phyloP scores from a whole-genome alignment of 108 stramenopile species.

The Schizochytrium sp. region DNA sequence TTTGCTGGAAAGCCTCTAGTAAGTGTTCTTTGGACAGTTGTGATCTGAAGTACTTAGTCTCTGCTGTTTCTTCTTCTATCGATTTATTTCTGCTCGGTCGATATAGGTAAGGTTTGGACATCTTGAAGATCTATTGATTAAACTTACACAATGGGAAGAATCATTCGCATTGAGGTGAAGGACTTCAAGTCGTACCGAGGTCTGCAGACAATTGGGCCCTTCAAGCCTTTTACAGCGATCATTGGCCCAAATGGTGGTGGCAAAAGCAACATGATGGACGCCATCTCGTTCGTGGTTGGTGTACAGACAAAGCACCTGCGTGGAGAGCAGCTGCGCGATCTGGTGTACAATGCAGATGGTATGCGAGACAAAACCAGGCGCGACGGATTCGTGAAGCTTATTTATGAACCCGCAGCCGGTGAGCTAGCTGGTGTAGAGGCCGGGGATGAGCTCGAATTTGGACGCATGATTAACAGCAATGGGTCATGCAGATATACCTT shows the following conservation, averaged over 20 bases:
- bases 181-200: conserved; percentile 99
- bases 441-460: conserved; percentile 78
- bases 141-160: conserved; percentile 71
- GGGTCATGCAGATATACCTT: conserved; percentile 90
- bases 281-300: conserved; percentile 95
- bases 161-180: conserved; percentile 86
- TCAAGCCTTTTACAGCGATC: conserved; percentile 92
- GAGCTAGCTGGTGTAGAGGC: conserved; percentile 62
- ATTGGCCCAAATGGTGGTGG: conserved; percentile 95
- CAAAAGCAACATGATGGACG: conserved; percentile 83
- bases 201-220: conserved; percentile 90
- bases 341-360: conserved; percentile 76
- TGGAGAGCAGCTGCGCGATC: conserved; percentile 88
- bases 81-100: too few species aligned
- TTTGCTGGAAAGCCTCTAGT: too few species aligned
- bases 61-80: too few species aligned
- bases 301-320: conserved; percentile 94
- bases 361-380: conserved; percentile 62
- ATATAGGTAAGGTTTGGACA: too few species aligned
- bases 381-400: conserved; percentile 81
- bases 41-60: too few species aligned
- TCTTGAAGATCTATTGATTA: too few species aligned
- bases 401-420: conserved; percentile 75
- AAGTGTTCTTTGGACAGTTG: too few species aligned
- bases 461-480: conserved; percentile 82